Percentiles rank a stretch among this genome's conserved stretches.
Evolutionary conservation across 129 eudicot species (phyloP).

Genomic region (Chrysanthemum makinoi): DNA sequence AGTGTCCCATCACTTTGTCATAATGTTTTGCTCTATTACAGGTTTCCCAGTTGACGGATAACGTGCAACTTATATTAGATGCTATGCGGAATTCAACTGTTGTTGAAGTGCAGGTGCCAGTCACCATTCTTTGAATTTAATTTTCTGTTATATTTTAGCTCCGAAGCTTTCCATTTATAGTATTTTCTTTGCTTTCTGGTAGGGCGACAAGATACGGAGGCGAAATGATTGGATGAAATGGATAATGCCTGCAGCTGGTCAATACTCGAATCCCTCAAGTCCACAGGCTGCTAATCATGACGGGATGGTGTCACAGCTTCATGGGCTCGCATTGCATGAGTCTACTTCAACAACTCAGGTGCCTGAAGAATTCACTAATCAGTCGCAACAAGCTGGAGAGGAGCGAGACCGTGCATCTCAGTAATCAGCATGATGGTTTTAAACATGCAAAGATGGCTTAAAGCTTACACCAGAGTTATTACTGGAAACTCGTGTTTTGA

Average conservation of each 20-base stretch:
- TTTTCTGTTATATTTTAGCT: background rate
- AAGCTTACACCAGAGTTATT: slow-evolving; percentile 27
- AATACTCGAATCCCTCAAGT: slow-evolving; percentile 36
- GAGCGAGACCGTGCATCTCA: slow-evolving; percentile 12
- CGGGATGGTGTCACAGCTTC: slow-evolving; percentile 32
- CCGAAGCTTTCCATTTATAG: background rate
- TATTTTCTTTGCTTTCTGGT: background rate
- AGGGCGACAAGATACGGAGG: slow-evolving; percentile 55
- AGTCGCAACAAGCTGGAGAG: slow-evolving; percentile 21
- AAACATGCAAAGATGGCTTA: slow-evolving; percentile 27
- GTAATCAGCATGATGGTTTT: slow-evolving; percentile 30
- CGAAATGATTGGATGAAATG: slow-evolving; percentile 59
- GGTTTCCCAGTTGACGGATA: slow-evolving; percentile 54
- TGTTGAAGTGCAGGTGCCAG: slow-evolving; percentile 63
- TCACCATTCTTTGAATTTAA: background rate
- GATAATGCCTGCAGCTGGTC: slow-evolving; percentile 47
- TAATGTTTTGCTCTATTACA: slow-evolving; percentile 28
- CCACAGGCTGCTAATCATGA: slow-evolving; percentile 40
- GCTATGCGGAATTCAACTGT: slow-evolving; percentile 45
- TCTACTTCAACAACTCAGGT: slow-evolving; percentile 25
- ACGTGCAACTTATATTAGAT: slow-evolving; percentile 49
- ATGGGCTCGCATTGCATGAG: slow-evolving; percentile 37
- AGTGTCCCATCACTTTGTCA: background rate
- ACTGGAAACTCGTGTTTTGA: slow-evolving; percentile 22
- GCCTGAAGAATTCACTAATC: slow-evolving; percentile 35